These are phyloP conservation scores for Phytophthora crassamura DNA, from an alignment of 352 stramenopile species.

Conservation along the genomic window DNA sequence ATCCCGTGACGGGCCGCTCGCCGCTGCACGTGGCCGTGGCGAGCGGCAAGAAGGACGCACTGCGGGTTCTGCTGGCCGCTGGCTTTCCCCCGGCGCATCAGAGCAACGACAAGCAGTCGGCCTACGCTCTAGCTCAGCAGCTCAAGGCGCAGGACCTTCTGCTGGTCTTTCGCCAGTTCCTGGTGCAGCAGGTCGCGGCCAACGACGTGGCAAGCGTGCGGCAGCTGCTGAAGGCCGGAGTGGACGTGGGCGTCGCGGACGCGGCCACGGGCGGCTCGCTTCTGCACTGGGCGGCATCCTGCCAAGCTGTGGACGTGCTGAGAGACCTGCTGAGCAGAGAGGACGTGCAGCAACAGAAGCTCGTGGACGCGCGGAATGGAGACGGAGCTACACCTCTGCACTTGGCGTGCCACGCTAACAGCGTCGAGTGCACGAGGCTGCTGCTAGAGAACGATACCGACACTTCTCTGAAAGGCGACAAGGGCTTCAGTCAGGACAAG, in stretches of 20 bases:
- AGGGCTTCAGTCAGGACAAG: constrained; percentile 64
- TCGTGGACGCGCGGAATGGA: constrained; percentile 64
- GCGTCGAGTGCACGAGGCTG: constrained; percentile 61
- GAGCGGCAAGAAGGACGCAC: constrained; percentile 76
- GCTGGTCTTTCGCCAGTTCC: constrained; percentile 87
- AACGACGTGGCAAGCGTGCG: constrained; percentile 64
- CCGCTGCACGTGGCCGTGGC: constrained; percentile 81
- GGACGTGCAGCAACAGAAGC: constrained; percentile 39
- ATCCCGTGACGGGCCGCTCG: constrained; percentile 65
- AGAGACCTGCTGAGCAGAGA: constrained; percentile 49
- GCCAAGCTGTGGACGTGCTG: constrained; percentile 66
- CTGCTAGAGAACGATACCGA: constrained; percentile 59
- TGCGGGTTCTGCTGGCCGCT: constrained; percentile 78
- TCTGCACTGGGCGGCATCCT: constrained; percentile 83
- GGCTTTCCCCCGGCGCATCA: constrained; percentile 74
- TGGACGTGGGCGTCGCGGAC: constrained; percentile 63
- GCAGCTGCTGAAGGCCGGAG: constrained; percentile 66
- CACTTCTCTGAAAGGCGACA: constrained; percentile 45
- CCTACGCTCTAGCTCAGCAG: constrained; percentile 73
- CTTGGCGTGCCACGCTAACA: constrained; percentile 64
- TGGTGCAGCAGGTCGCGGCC: constrained; percentile 83
- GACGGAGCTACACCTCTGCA: constrained; percentile 84
- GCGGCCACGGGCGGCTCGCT: constrained; percentile 64
- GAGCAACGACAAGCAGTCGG: constrained; percentile 50
- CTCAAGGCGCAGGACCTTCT: constrained; percentile 66